Conservation (phyloP, 495 filamentous ascomycete species). For the Penicillium nucicola region DNA sequence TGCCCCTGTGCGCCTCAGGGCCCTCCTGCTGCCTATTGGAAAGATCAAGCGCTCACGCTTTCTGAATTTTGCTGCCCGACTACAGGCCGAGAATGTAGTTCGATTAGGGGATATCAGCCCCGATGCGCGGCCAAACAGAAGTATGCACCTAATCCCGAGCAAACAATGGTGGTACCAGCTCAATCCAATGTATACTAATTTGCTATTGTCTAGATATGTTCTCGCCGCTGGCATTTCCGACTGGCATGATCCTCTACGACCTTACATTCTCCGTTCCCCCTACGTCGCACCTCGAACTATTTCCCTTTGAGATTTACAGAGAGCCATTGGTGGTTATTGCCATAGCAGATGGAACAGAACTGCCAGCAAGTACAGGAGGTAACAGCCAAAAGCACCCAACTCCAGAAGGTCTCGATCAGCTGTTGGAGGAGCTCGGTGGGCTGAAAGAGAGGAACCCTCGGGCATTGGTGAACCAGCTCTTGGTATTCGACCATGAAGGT, state of each 20-base stretch:
- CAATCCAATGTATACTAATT: conserved; percentile 23
- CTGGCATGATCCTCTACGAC: conserved; percentile 86
- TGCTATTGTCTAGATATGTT: conserved; percentile 71
- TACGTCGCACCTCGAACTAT: conserved; percentile 70
- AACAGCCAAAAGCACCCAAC: conserved; percentile 22
- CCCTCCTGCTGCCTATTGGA: conserved; percentile 80
- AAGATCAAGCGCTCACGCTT: conserved; percentile 81
- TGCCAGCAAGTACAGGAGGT: conserved; percentile 37
- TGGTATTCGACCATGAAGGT: conserved; percentile 70
- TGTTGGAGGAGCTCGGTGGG: conserved; percentile 60
- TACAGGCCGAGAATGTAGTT: conserved; percentile 78
- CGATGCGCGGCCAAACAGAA: conserved; percentile 81
- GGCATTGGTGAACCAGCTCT: conserved; percentile 70
- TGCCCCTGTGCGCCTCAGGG: conserved; percentile 83
- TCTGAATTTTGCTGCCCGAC: conserved; percentile 68
- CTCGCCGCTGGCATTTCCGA: conserved; percentile 87
- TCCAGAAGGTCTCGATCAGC: conserved; percentile 55
- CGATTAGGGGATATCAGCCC: conserved; percentile 88
- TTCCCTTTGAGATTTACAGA: conserved; percentile 81
- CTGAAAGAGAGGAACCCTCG: conserved; percentile 63
- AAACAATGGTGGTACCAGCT: not conserved
- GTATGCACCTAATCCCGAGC: conserved; percentile 46
- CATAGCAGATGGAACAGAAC: conserved; percentile 67
- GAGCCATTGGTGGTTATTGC: conserved; percentile 79
- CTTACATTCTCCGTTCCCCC: conserved; percentile 75